Evolutionary conservation across 768 basidiomycete species (phyloP).

Genomic region (Phlebiopsis gigantea): DNA sequence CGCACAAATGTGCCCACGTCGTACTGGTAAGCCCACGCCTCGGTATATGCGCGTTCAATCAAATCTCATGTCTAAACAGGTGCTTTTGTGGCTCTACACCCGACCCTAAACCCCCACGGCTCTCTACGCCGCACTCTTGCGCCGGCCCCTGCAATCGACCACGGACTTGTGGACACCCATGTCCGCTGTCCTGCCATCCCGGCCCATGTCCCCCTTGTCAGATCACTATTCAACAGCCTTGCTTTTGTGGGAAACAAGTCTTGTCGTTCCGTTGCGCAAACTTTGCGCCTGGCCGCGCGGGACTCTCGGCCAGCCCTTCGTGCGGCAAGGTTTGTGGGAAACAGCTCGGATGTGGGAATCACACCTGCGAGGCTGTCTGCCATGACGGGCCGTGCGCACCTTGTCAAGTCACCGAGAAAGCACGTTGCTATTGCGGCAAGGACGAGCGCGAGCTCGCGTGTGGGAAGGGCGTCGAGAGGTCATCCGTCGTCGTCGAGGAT

Average conservation of each 20-base stretch:
- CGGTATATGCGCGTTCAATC: background rate
- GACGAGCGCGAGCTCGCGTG: constrained; percentile 56
- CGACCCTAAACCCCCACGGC: constrained; percentile 67
- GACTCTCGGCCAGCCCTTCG: constrained; percentile 26
- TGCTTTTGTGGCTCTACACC: constrained; percentile 79
- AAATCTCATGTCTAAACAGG: constrained; percentile 33
- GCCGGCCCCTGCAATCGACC: constrained; percentile 60
- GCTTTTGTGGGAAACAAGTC: constrained; percentile 66
- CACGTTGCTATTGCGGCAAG: constrained; percentile 80
- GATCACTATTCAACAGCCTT: constrained; percentile 68
- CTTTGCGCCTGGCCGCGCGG: constrained; percentile 21
- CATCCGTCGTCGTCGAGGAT: constrained; percentile 32
- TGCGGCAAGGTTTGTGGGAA: constrained; percentile 36
- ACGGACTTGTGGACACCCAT: constrained; percentile 72
- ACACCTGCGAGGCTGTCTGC: constrained; percentile 63
- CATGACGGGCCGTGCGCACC: constrained; percentile 71
- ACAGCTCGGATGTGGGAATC: constrained; percentile 63
- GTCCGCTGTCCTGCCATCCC: constrained; percentile 84
- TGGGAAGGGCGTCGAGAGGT: constrained; percentile 49
- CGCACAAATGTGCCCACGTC: constrained; percentile 58
- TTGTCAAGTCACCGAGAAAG: constrained; percentile 51
- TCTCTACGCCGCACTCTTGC: constrained; percentile 76
- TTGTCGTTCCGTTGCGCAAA: constrained; percentile 57
- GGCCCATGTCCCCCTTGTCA: constrained; percentile 95
- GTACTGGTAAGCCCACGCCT: constrained; percentile 51